phyloP scores from a whole-genome alignment of 2,329 filamentous ascomycete species.

The Aureobasidium vineae region DNA sequence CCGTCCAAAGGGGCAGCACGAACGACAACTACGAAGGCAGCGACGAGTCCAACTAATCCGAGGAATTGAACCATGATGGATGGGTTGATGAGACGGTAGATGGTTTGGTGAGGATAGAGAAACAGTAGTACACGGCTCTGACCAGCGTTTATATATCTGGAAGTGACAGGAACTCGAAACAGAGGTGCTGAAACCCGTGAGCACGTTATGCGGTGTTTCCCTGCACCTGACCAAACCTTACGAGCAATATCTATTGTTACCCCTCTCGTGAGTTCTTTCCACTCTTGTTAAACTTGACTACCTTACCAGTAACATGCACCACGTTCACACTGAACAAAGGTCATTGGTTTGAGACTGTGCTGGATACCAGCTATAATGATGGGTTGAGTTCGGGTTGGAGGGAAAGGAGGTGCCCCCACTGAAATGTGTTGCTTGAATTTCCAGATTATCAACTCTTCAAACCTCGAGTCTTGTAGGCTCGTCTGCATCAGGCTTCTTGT shows the following conservation, averaged over 20 bases:
- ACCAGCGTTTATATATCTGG: not conserved
- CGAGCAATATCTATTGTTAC: not conserved
- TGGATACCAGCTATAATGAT: not conserved
- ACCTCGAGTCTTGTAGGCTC: constrained; percentile 32
- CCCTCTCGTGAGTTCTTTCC: not conserved
- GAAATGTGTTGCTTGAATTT: not conserved
- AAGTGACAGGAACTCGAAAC: not conserved
- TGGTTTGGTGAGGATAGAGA: not conserved
- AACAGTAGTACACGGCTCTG: not conserved
- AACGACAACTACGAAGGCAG: not conserved
- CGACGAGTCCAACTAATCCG: not conserved
- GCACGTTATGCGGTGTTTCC: not conserved
- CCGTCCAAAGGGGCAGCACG: not conserved
- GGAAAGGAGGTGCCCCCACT: not conserved
- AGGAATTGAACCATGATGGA: not conserved
- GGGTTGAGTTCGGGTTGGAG: not conserved
- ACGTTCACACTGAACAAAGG: not conserved
- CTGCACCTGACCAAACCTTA: not conserved
- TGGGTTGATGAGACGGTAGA: not conserved
- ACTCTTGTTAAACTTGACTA: not conserved
- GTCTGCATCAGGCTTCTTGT: constrained; percentile 33
- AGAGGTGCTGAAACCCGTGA: not conserved
- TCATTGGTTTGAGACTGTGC: not conserved
- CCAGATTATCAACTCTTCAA: not conserved
- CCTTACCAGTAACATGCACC: not conserved